Base-by-base conservation (phyloP, 1,139 yeast species). In the Suhomyces bokatorum region DNA sequence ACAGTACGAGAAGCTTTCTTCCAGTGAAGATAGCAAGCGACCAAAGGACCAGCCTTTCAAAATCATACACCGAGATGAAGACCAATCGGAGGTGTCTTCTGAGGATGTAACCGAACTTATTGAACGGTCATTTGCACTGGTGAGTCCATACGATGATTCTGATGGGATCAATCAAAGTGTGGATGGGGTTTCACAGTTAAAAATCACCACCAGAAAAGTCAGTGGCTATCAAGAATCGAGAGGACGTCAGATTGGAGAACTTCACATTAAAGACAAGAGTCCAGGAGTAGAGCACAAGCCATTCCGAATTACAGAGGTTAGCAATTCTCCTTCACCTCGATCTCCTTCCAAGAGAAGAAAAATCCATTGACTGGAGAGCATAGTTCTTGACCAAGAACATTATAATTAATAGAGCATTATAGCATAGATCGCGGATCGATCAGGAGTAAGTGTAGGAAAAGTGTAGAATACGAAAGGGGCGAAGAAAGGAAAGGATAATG, bases 121-220 rank as follows among this genome's bases (percentile, higher is more conserved):
- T 12, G 39, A 41, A 11, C 14, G 29, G 6, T 42, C 44, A 2
- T 42, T 35, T 20, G 44, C 37, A n/a, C 20, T 15, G 17, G 12
- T 40, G 2, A 20, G 24, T 6, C 13, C 24, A 3, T 14, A 32
- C 13, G 44, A 41, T 13, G 47, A 42, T 13, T 38, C 50, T 2
- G 50, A 48, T 13, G 55, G 49, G 12, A 46, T 47, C 5, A 46
- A 49, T 22, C 49, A 44, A 13, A 50, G 53, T 22, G 53, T 50
- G 6, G 48, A 51, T 32, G 48, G 50, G 4, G 55, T 54, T 12
- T 49, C 53, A 12, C 52, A 52, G 30, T 40, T 54, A 37, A 40
- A 46, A 15, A 48, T 52, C 24, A 39, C 45, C 28, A 28, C 32
- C 5, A 32, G 28, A 7, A 34, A 36, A 17, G 26, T 13, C n/a